Evolutionary conservation across 202 grass and related monocot species (phyloP).

Genomic region (Schoenoplectus triqueter): DNA sequence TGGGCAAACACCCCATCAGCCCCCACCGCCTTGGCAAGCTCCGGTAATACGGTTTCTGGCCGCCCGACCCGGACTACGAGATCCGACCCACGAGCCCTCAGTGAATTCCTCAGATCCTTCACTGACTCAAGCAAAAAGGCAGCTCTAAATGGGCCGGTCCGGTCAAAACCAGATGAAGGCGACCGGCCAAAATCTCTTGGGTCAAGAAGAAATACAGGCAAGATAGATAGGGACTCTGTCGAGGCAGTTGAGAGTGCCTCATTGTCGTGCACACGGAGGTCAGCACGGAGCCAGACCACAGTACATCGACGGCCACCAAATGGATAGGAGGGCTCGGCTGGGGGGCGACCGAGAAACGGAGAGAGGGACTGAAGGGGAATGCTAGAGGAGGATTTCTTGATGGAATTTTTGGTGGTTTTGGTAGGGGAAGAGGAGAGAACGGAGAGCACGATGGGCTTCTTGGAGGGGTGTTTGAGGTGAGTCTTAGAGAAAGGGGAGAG

Average conservation of each 20-base stretch:
- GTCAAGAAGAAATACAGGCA: slow-evolving; percentile 87
- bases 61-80: slow-evolving; percentile 76
- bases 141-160: slow-evolving; percentile 65
- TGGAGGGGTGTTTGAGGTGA: slow-evolving; percentile 21
- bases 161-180: slow-evolving; percentile 59
- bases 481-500: slow-evolving; percentile 34
- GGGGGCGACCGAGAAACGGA: slow-evolving; percentile 52
- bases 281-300: slow-evolving; percentile 85
- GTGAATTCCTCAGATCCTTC: slow-evolving; percentile 65
- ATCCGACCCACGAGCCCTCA: slow-evolving; percentile 74
- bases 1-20: slow-evolving; percentile 78
- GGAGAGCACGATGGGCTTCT: slow-evolving; percentile 44
- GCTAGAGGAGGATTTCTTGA: slow-evolving; percentile 52
- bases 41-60: slow-evolving; percentile 69
- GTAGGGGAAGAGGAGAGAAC: slow-evolving; percentile 41
- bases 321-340: slow-evolving; percentile 47
- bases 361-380: slow-evolving; percentile 55
- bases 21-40: slow-evolving; percentile 61
- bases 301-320: slow-evolving; percentile 65
- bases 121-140: slow-evolving; percentile 81
- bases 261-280: slow-evolving; percentile 89
- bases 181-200: slow-evolving; percentile 80
- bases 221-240: slow-evolving; percentile 63
- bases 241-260: slow-evolving; percentile 62
- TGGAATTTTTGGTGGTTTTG: neutral